Percentiles rank a stretch among this genome's conserved stretches.
Conservation (phyloP, 495 filamentous ascomycete genomes). For the Tuber brumale region DNA sequence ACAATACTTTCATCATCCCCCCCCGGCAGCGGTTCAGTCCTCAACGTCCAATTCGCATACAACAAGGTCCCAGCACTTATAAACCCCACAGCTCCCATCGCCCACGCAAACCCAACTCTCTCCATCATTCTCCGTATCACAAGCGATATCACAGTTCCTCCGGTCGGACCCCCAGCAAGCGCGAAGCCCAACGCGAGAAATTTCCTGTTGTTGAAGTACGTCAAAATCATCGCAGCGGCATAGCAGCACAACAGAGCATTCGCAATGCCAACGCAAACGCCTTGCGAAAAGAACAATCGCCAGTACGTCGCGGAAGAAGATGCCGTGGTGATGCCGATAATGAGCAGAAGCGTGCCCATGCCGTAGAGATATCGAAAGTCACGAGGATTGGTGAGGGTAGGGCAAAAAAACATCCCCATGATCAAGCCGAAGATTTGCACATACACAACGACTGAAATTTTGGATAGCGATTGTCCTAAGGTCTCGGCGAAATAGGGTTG, state of each 20-base stretch:
- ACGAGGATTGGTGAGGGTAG: conserved; percentile 55
- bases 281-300: conserved; percentile 78
- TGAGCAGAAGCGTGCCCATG: conserved; percentile 53
- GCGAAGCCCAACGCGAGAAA: conserved; percentile 62
- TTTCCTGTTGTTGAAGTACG: conserved; percentile 66
- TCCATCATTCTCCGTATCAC: conserved; percentile 65
- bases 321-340: conserved; percentile 67
- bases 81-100: conserved; percentile 66
- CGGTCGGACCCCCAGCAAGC: conserved; percentile 64
- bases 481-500: conserved; percentile 64
- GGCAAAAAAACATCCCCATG: conserved; percentile 57
- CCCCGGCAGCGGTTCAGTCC: conserved; percentile 44
- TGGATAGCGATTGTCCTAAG: conserved; percentile 51
- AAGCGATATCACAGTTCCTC: conserved; percentile 69
- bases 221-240: conserved; percentile 57
- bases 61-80: conserved; percentile 51
- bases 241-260: conserved; percentile 69
- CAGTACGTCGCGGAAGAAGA: conserved; percentile 60
- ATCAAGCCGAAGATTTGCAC: conserved; percentile 68
- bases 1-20: conserved; percentile 60
- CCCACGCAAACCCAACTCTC: conserved; percentile 68
- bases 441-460: conserved; percentile 61
- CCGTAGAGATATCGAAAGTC: conserved; percentile 56
- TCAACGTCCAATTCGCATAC: conserved; percentile 49
- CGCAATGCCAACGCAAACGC: conserved; percentile 64